Evolutionary conservation across 768 basidiomycete species (phyloP), one percentile per base, ranked within the genome.

Genomic region (Tricholomella constricta): DNA sequence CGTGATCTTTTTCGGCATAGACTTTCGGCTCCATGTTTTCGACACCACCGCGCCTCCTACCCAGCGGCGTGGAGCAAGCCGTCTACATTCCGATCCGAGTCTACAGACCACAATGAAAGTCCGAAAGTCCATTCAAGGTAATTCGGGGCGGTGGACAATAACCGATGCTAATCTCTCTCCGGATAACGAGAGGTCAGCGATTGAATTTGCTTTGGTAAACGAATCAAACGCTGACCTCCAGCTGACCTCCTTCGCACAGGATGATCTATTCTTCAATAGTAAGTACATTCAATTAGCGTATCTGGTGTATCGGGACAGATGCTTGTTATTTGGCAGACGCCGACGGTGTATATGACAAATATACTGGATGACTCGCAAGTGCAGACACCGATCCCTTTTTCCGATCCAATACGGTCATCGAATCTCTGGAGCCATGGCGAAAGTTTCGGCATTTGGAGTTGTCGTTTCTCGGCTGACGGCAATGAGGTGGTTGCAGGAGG

Each of bases 401-500:
- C 72, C 17, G 83, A 86, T 57, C 70, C 77, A 51, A 57, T 75
- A 65, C 61, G 80, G 60, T 58, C 58, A 55, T 58, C 53, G 20
- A 69, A 64, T 15, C 56, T 69, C n/a, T 75, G 73, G 64, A 69
- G 68, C 19, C 73, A 74, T 25, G 69, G 76, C 6, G 80, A 81
- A 32, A 71, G 76, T 14, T 86, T 84, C 53, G 84, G 89, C 43
- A 90, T 98, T 48, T 99, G 91, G 86, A 93, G 91, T 57, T 94
- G 96, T 65, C 84, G 91, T 37, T 98, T 98, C 68, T 98, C 94
- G 31, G 93, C 95, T 6, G 96, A 98, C 62, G 95, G 94, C 1
- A 91, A 89, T 42, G 97, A 99, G 69, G 85, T 98, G 17, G 82
- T 99, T 38, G 96, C 96, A 25, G 96, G 96, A 11, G 94, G 92